Conservation (phyloP, 1,284 basidiomycete species). For the Fomitopsis betulina region DNA sequence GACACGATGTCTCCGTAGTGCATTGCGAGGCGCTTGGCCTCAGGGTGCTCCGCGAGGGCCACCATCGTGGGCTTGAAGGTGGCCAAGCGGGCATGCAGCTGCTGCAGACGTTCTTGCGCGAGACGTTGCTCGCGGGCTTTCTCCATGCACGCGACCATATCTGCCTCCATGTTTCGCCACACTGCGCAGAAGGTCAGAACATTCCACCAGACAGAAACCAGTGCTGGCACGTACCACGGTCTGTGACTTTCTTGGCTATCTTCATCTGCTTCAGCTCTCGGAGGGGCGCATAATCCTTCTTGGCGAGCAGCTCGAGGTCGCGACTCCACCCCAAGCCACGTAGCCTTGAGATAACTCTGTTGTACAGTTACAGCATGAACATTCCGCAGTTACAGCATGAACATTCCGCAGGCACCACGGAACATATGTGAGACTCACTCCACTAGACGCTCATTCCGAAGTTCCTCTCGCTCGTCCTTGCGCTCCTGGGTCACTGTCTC, state of each 20-base stretch:
- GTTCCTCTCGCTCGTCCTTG: not conserved
- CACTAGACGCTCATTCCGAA: not conserved
- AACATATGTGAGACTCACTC: not conserved
- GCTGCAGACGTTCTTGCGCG: not conserved
- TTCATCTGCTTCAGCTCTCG: not conserved
- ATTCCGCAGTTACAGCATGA: not conserved
- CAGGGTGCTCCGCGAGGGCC: not conserved
- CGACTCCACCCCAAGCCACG: not conserved
- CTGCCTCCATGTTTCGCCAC: no score
- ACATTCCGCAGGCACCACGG: not conserved
- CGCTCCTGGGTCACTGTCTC: no score
- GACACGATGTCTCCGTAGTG: not conserved
- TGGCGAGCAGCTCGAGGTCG: not conserved
- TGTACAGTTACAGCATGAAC: not conserved
- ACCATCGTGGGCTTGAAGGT: not conserved
- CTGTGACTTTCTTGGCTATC: not conserved
- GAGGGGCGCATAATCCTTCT: not conserved
- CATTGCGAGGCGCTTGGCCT: not conserved
- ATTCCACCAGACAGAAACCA: not conserved
- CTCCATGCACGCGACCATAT: not conserved
- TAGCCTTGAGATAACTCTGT: not conserved
- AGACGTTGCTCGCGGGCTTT: not conserved
- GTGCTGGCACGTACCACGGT: not conserved
- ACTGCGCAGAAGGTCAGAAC: no score
- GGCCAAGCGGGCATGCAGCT: not conserved